Conservation (phyloP, 2,329 filamentous ascomycete genomes). For the Aspergillus spinulosporus region DNA sequence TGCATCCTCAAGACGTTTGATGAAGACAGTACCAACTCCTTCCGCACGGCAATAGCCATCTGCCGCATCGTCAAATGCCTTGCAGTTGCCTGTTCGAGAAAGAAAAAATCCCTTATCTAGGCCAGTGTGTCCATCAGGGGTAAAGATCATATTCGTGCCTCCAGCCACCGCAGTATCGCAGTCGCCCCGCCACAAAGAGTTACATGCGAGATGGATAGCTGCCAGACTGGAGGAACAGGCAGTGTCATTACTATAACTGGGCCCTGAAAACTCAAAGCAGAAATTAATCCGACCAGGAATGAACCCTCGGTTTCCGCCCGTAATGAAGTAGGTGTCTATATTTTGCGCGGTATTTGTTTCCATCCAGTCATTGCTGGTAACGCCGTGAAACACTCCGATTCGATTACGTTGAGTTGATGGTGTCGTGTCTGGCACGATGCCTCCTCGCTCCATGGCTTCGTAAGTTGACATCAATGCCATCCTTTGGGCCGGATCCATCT, state of each 20-base stretch:
- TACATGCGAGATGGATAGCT: constrained; percentile 70
- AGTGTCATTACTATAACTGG: constrained; percentile 72
- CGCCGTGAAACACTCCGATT: constrained; percentile 73
- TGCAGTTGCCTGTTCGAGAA: constrained; percentile 73
- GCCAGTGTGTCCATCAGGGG: constrained; percentile 76
- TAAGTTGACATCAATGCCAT: constrained; percentile 75
- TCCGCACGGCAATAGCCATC: constrained; percentile 84
- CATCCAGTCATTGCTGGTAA: constrained; percentile 74
- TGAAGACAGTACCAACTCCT: constrained; percentile 69
- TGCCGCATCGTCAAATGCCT: constrained; percentile 76
- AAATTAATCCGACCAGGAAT: constrained; percentile 49
- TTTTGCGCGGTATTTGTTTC: constrained; percentile 73
- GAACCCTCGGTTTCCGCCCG: constrained; percentile 59
- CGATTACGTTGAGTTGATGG: constrained; percentile 64
- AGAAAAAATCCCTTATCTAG: constrained; percentile 76
- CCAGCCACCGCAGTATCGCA: constrained; percentile 80
- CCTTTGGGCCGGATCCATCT: constrained; percentile 79
- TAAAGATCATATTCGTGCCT: constrained; percentile 73
- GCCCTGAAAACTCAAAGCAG: constrained; percentile 74
- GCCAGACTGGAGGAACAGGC: constrained; percentile 74
- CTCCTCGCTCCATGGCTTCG: constrained; percentile 78
- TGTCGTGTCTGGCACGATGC: constrained; percentile 71
- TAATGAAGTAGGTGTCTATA: constrained; percentile 69
- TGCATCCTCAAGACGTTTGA: constrained; percentile 80
- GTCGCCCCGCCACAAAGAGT: constrained; percentile 71